Evolutionary conservation across 1,284 basidiomycete species (phyloP), one percentile per base, ranked within the genome.

Genomic region (Cystobasidiaceae sp.): DNA sequence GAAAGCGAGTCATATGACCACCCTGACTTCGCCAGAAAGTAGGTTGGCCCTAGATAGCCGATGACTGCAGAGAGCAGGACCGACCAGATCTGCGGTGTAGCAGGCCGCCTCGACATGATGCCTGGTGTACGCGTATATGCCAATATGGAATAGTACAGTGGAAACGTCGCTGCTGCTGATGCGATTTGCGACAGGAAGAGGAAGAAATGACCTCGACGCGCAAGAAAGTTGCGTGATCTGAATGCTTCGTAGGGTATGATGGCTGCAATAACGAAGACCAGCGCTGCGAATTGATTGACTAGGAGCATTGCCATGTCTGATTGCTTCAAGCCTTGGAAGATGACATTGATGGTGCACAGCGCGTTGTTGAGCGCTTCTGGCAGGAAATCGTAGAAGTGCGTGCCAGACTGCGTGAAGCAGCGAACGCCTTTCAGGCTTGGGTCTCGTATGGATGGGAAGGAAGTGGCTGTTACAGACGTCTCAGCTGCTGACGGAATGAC

Each of bases 1-100:
- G 51, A 39, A 2, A 64, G 51, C 11, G 61, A 34, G 27, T 64
- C 61, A 45, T 64, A 64, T 3, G 61, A 64, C 48, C 52, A 48
- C 15, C 23, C 19, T 39, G 41, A 21, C 23, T 39, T 46, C 2
- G 44, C 41, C 15, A 55, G 51, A 27, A 48, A 48, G 13, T 39
- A 32, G 30, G 61, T 55, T 25, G 61, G 61, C n/a, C 51, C 51
- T 15, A 55, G 32, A 33, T 64, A 64, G 21, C 51, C 51, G 21
- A 49, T 51, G 30, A 64, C 39, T 23, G 61, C 25, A 9, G 61
- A 28, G 34, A 64, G 51, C 39, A 64, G 44, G 41, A 55, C 52
- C 8, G 61, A 54, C 61, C 61, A 64, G 50, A 44, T 44, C n/a
- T 49, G 50, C 15, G 39, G 49, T 7, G 51, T 34, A n/a, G 23